phyloP scores from a whole-genome alignment of 83 land plant genomes.

The Diphasiastrum complanatum region DNA sequence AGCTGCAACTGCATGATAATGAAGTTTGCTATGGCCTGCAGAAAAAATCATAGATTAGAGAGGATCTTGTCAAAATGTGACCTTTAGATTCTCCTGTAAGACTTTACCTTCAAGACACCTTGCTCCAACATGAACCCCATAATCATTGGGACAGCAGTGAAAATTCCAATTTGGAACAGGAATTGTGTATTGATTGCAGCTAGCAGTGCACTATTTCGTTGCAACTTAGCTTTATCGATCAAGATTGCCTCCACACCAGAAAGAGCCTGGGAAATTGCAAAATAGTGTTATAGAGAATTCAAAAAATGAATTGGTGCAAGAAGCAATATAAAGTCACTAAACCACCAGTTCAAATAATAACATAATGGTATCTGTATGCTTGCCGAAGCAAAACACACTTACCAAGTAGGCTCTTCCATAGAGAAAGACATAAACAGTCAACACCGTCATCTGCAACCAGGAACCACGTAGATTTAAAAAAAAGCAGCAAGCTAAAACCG shows the following conservation, averaged over 20 bases:
- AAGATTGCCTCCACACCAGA: conserved; percentile 67
- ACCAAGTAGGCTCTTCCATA: conserved; percentile 90
- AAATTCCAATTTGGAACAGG: conserved; percentile 83
- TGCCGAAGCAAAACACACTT: conserved; percentile 7
- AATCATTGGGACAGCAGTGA: conserved; percentile 93
- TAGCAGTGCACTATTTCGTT: conserved; percentile 50
- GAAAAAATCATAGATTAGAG: not conserved
- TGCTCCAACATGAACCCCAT: conserved; percentile 79
- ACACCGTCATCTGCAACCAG: conserved; percentile 74
- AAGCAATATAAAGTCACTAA: too few species aligned
- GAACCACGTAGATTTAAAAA: conserved; percentile 2
- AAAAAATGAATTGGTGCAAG: too few species aligned
- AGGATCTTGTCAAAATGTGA: too few species aligned
- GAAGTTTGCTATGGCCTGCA: conserved; percentile 90
- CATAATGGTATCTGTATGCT: too few species aligned
- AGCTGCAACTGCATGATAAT: conserved; percentile 89
- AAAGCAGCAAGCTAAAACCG: not conserved
- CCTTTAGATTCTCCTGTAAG: too few species aligned
- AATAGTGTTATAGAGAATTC: not conserved
- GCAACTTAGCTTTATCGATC: conserved; percentile 26
- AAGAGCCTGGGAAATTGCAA: conserved; percentile 49
- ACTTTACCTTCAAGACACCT: conserved; percentile 74
- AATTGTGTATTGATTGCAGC: conserved; percentile 80
- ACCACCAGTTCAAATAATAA: too few species aligned
- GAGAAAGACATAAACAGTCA: conserved; percentile 66